Evolutionary conservation across 768 basidiomycete species (phyloP).

Genomic region (Tephrocybe sp.): DNA sequence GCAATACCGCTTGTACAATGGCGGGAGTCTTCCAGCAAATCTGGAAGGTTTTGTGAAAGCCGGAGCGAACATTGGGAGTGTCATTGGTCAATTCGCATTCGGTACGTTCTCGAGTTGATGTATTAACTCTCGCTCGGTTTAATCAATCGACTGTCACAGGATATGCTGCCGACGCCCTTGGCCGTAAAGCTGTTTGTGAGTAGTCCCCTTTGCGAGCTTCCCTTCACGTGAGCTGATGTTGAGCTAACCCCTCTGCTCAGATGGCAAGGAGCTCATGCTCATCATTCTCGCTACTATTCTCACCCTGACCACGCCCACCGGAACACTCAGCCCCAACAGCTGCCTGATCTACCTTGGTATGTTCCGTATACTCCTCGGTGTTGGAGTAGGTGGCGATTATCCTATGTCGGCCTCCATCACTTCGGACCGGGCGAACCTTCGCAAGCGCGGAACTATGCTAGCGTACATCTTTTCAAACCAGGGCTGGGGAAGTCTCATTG

Average conservation of each 20-base stretch:
- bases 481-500: conserved; percentile 84
- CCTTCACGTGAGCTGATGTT: background rate
- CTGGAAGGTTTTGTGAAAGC: conserved; percentile 66
- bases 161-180: conserved; percentile 64
- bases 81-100: conserved; percentile 67
- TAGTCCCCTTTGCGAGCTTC: background rate
- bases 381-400: conserved; percentile 90
- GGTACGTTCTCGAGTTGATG: conserved; percentile 44
- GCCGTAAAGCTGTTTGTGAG: conserved; percentile 67
- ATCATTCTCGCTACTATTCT: conserved; percentile 80
- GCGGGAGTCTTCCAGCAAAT: conserved; percentile 47
- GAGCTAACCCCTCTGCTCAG: conserved; percentile 31
- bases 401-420: conserved; percentile 84
- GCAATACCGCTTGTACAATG: conserved; percentile 64
- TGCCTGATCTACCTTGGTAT: conserved; percentile 63
- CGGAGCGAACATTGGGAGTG: conserved; percentile 69
- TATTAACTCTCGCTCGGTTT: background rate
- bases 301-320: conserved; percentile 65
- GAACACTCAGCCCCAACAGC: conserved; percentile 48
- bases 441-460: conserved; percentile 82
- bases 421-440: conserved; percentile 81
- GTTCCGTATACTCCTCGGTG: conserved; percentile 72
- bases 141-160: conserved; percentile 31
- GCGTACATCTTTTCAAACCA: conserved; percentile 84
- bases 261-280: conserved; percentile 79